Conservation (phyloP, 495 filamentous ascomycete species). For the Alectoria sarmentosa region DNA sequence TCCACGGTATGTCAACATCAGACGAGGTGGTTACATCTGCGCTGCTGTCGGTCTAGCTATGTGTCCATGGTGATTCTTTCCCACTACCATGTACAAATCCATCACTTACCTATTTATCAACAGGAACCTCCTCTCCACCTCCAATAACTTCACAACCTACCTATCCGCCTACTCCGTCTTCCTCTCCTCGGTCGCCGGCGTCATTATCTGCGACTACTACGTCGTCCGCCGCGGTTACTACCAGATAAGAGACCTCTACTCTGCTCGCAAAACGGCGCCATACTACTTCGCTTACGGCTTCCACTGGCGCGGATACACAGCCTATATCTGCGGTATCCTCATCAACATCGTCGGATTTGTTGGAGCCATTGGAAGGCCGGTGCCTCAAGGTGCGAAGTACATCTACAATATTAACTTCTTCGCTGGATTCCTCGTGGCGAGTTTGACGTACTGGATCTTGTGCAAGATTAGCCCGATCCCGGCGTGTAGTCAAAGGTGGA, state of each 20-base stretch:
- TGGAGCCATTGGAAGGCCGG: constrained; percentile 66
- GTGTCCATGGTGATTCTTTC: constrained; percentile 53
- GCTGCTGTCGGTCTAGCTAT: constrained; percentile 77
- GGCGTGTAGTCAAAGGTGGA: constrained; percentile 63
- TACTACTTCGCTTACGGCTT: constrained; percentile 72
- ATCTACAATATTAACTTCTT: constrained; percentile 92
- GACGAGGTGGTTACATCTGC: constrained; percentile 85
- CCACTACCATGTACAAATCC: neutral
- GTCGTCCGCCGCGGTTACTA: constrained; percentile 78
- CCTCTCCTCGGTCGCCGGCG: constrained; percentile 84
- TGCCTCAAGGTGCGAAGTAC: constrained; percentile 71
- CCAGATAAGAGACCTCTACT: constrained; percentile 73
- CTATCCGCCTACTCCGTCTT: constrained; percentile 95
- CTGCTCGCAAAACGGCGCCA: constrained; percentile 53
- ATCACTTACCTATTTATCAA: neutral
- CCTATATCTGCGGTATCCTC: constrained; percentile 79
- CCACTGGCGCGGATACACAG: constrained; percentile 75
- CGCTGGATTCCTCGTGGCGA: constrained; percentile 67
- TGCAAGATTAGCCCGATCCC: constrained; percentile 65
- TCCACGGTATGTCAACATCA: constrained; percentile 80
- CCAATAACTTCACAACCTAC: constrained; percentile 93
- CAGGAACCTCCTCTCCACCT: constrained; percentile 61
- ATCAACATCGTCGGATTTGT: constrained; percentile 93
- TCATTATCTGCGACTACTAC: constrained; percentile 89
- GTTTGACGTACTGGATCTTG: constrained; percentile 58